phyloP scores from a whole-genome alignment of 164 flowering plant genomes.

The grape (Vitis vinifera) region ASM3070453v1 NC_081806.1:1437001-1437500 shows the following conservation, averaged over 20 bases:
- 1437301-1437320: background rate
- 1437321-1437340: background rate
- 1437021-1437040: constrained; percentile 61
- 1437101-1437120: constrained; percentile 8
- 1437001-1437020: constrained; percentile 73
- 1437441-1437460: too few relatives aligned
- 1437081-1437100: constrained; percentile 1
- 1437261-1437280: constrained; percentile 23
- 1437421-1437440: background rate
- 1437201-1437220: constrained; percentile 19
- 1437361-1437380: background rate
- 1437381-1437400: background rate
- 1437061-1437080: background rate
- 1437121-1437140: background rate
- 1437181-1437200: constrained; percentile 22
- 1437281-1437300: background rate
- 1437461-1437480: too few relatives aligned
- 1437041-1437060: background rate
- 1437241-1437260: constrained; percentile 3
- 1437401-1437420: background rate
- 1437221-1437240: constrained; percentile 9
- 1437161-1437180: constrained; percentile 21
- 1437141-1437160: constrained; percentile 5
- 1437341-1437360: background rate
- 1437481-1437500: too few relatives aligned